These are phyloP conservation scores for Trypanosoma theileri DNA, from an alignment of 208 protist genomes.

Conservation along the genomic window DNA sequence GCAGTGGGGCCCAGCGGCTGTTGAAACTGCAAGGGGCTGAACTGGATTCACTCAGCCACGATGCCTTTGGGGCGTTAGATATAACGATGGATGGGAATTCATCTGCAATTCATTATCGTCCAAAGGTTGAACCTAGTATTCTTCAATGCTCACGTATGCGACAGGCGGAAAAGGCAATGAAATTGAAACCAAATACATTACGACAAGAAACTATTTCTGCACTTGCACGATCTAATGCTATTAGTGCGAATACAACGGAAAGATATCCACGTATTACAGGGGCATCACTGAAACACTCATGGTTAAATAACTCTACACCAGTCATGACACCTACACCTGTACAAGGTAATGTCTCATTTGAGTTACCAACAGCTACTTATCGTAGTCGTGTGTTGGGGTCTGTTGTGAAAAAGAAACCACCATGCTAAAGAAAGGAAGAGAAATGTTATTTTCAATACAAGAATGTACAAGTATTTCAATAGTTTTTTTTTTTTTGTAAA, in stretches of 20 bases:
- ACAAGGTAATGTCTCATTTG: background rate
- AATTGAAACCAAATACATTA: background rate
- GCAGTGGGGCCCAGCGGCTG: background rate
- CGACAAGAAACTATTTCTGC: constrained; percentile 4
- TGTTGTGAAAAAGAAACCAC: background rate
- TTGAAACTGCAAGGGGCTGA: constrained; percentile 20
- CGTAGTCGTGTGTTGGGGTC: constrained; percentile 15
- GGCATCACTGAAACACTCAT: background rate
- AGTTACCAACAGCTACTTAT: constrained; percentile 20
- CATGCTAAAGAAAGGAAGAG: background rate
- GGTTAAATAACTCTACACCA: background rate
- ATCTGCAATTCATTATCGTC: constrained; percentile 48
- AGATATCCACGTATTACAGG: background rate
- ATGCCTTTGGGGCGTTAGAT: constrained; percentile 51
- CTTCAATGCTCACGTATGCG: constrained; percentile 10
- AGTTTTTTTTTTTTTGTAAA: constrained; percentile 1
- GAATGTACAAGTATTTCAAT: background rate
- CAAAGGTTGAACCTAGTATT: constrained; percentile 11
- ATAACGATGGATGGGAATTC: constrained; percentile 79
- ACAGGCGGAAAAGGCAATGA: background rate
- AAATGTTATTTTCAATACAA: background rate
- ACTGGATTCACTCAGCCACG: constrained; percentile 19
- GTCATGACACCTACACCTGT: background rate
- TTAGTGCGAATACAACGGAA: background rate
- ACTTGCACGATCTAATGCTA: background rate